Evolutionary conservation across 2,329 filamentous ascomycete species (phyloP), one percentile per base, ranked within the genome.

Genomic region (Ophiostoma ips): DNA sequence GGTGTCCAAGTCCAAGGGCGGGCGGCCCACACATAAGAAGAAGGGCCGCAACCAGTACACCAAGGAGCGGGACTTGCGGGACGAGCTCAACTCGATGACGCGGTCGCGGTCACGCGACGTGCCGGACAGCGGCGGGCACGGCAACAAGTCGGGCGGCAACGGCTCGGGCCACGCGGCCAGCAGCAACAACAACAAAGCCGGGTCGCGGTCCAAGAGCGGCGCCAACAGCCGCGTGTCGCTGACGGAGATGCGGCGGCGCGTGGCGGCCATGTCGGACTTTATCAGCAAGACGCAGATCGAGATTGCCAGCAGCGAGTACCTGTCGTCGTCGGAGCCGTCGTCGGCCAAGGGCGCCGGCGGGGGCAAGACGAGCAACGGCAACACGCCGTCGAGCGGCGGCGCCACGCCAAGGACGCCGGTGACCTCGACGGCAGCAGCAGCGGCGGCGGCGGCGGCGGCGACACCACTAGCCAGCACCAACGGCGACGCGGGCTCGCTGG

Each of bases 241-340:
- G 81, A 82, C 82, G 53, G 88, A 95, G 61, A 88, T 94, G 79
- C 87, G 85, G 66, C 79, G 85, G 56, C 82, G 87, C 10, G 87
- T 89, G 6, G 78, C 84, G 4, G 84, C 78, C 18, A 94, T 95
- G 61, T 74, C 94, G 52, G 87, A 92, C 58, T 95, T 90, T 61
- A 95, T 95, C 55, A 83, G 84, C 4, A 80, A 87, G 56, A 90
- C 87, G 51, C 88, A 95, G 63, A 73, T 94, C 7, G 89, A 95
- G 60, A 76, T 94, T 66, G 87, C 86, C 2, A 79, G 77, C 30
- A 83, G 81, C 53, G 55, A 57, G 15, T 55, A 55, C 44, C 47
- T 53, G 41, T 19, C 40, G 28, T 24, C 50, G 37, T 31, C 37
- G 4, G 36, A 47, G 4, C n/a, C n/a, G n/a, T n/a, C n/a, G n/a